A percentile compares a stretch with the other conserved stretches of the same genome.
Conservation (phyloP, 495 filamentous ascomycete species). For the Rhizodiscina lignyota region DNA sequence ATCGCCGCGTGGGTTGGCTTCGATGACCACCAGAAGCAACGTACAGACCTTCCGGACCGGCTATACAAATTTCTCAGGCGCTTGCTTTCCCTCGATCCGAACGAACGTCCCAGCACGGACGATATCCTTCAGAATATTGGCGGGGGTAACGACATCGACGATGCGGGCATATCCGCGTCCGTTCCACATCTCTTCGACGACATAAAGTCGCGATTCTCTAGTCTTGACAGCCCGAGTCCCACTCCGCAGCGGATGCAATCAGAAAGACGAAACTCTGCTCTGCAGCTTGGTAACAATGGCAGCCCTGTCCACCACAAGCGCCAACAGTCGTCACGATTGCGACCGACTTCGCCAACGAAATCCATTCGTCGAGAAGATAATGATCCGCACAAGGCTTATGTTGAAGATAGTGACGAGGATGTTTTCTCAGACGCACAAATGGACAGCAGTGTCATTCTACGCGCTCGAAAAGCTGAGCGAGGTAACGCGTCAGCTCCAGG, state of each 20-base stretch:
- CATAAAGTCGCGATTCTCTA: slow-evolving; percentile 37
- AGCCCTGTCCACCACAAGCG: background rate
- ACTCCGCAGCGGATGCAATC: background rate
- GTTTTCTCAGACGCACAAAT: background rate
- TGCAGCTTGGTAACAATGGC: background rate
- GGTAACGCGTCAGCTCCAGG: background rate
- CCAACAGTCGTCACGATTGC: background rate
- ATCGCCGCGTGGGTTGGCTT: slow-evolving; percentile 81
- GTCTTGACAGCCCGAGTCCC: slow-evolving; percentile 24
- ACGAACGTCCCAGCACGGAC: slow-evolving; percentile 63
- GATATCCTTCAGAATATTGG: slow-evolving; percentile 76
- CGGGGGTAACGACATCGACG: slow-evolving; percentile 45
- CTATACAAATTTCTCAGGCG: slow-evolving; percentile 72
- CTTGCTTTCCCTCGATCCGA: slow-evolving; percentile 62
- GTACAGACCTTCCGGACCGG: slow-evolving; percentile 71
- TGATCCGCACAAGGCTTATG: background rate
- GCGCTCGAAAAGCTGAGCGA: background rate
- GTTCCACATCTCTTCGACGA: slow-evolving; percentile 34
- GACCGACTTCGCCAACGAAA: background rate
- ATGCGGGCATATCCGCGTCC: slow-evolving; percentile 21
- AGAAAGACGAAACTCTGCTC: background rate
- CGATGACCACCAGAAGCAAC: slow-evolving; percentile 47
- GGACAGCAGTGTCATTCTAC: background rate
- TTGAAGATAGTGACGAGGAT: background rate
- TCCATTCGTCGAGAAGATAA: background rate